phyloP scores from a whole-genome alignment of 192 early-diverging fungal species.

The Jimgerdemannia flammicorona region DNA sequence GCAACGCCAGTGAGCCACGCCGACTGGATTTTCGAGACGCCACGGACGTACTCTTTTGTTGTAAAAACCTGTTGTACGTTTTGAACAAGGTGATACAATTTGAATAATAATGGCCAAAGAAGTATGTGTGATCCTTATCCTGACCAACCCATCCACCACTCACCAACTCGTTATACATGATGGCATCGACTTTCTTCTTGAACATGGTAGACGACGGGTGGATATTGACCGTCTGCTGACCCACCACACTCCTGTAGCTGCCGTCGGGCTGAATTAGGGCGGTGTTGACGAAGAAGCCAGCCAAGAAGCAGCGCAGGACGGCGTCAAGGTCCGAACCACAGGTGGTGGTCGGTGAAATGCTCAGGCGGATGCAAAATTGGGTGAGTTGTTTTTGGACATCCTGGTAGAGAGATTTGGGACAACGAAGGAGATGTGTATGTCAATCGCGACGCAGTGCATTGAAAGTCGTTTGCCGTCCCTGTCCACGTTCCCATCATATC shows the following conservation, averaged over 20 bases:
- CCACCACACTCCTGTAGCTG: constrained; percentile 71
- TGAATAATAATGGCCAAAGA: constrained; percentile 6
- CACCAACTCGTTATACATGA: constrained; percentile 90
- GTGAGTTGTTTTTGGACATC: constrained; percentile 87
- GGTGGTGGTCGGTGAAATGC: constrained; percentile 55
- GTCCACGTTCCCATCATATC: too few relatives aligned
- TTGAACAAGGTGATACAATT: constrained; percentile 5
- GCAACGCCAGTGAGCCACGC: constrained; percentile 78
- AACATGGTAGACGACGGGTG: constrained; percentile 90
- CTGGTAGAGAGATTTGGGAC: constrained; percentile 25
- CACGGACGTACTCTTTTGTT: constrained; percentile 82
- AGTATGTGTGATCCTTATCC: neutral
- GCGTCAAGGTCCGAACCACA: constrained; percentile 73
- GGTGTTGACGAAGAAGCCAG: constrained; percentile 88
- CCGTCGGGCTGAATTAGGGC: constrained; percentile 87
- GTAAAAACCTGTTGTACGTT: constrained; percentile 62
- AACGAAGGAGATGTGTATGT: constrained; percentile 2
- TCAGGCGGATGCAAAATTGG: constrained; percentile 67
- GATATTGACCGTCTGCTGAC: constrained; percentile 70
- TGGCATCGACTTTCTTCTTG: constrained; percentile 67
- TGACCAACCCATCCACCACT: neutral
- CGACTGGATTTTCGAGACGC: constrained; percentile 75
- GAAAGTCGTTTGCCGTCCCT: too few relatives aligned
- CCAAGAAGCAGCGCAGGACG: constrained; percentile 81
- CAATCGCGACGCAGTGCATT: too few relatives aligned